Evolutionary conservation across 192 early-diverging fungal genomes (phyloP).

Genomic region (Mortierella antarctica): DNA sequence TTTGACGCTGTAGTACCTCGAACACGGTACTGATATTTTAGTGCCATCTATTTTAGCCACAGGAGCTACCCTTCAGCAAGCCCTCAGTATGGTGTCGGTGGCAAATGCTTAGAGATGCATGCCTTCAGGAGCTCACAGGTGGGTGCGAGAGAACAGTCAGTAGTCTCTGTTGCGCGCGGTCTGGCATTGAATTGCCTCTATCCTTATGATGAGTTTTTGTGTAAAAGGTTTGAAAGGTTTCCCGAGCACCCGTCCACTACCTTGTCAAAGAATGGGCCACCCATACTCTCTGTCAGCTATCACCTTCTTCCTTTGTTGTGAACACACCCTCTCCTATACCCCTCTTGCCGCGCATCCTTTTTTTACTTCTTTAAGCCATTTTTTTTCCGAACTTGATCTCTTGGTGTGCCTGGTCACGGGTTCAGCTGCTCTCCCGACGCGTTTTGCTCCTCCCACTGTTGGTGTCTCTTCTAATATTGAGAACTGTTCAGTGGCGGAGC

Average conservation of each 20-base stretch:
- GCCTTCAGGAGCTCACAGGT: not conserved
- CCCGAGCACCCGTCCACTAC: not conserved
- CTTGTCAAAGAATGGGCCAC: not conserved
- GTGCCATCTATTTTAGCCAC: constrained; percentile 33
- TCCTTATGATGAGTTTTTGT: constrained; percentile 42
- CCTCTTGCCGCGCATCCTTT: not conserved
- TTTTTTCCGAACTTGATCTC: not conserved
- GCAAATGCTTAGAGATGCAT: not conserved
- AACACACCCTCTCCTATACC: not conserved
- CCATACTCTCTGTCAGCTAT: not conserved
- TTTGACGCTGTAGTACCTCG: not conserved
- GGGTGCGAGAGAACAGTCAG: not conserved
- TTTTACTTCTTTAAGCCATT: not conserved
- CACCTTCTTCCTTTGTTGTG: not conserved
- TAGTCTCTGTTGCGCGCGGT: not conserved
- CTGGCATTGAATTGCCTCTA: not conserved
- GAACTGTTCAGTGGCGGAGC: constrained; percentile 4
- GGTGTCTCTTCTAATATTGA: constrained; percentile 13
- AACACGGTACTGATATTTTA: not conserved
- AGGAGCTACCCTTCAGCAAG: constrained; percentile 59
- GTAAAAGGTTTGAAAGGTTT: constrained; percentile 53
- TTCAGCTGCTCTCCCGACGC: not conserved
- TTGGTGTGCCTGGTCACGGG: not conserved
- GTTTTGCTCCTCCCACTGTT: constrained; percentile 21
- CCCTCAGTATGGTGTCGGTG: constrained; percentile 47